A percentile compares a stretch with the other conserved stretches of the same genome.
phyloP scores from a whole-genome alignment of 1,139 yeast genomes.

The Sugiyamaella castrensis region DNA sequence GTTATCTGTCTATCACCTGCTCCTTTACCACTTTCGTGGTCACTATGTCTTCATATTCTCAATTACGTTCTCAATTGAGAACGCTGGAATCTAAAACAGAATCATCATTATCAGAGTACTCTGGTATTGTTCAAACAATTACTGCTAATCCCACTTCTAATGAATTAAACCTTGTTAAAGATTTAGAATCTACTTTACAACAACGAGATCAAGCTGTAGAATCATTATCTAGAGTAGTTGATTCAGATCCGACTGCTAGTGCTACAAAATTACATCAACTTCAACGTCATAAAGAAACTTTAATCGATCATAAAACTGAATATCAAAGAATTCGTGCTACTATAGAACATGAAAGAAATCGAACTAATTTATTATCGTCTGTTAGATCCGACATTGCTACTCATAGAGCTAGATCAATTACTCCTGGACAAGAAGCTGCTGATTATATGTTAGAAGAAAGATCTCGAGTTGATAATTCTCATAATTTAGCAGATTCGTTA shows the following conservation, averaged over 20 bases:
- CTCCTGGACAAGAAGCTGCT: slow-evolving; percentile 48
- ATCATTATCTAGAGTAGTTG: slow-evolving; percentile 46
- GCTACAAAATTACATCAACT: slow-evolving; percentile 79
- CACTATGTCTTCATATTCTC: slow-evolving; percentile 40
- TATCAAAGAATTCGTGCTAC: slow-evolving; percentile 57
- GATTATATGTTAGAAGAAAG: slow-evolving; percentile 73
- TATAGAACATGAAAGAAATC: slow-evolving; percentile 70
- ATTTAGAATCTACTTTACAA: slow-evolving; percentile 17
- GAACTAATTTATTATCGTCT: slow-evolving; percentile 66
- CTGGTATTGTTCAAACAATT: slow-evolving; percentile 52
- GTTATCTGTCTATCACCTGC: too few species aligned
- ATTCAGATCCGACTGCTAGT: slow-evolving; percentile 57
- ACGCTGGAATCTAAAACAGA: slow-evolving; percentile 57
- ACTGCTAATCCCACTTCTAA: slow-evolving; percentile 48
- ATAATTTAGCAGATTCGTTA: slow-evolving; percentile 72
- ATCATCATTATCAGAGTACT: slow-evolving; percentile 48
- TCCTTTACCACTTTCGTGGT: too few species aligned
- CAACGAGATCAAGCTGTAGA: slow-evolving; percentile 45
- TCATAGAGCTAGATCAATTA: slow-evolving; percentile 46
- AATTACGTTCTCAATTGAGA: slow-evolving; percentile 54
- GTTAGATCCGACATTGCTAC: slow-evolving; percentile 75
- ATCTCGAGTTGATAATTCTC: slow-evolving; percentile 67
- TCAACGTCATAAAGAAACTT: slow-evolving; percentile 73
- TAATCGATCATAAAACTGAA: slow-evolving; percentile 66
- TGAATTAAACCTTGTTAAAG: slow-evolving; percentile 43